These are phyloP conservation scores for Volutella citrinella DNA, from an alignment of 2,329 filamentous ascomycete species.

Conservation along the genomic window DNA sequence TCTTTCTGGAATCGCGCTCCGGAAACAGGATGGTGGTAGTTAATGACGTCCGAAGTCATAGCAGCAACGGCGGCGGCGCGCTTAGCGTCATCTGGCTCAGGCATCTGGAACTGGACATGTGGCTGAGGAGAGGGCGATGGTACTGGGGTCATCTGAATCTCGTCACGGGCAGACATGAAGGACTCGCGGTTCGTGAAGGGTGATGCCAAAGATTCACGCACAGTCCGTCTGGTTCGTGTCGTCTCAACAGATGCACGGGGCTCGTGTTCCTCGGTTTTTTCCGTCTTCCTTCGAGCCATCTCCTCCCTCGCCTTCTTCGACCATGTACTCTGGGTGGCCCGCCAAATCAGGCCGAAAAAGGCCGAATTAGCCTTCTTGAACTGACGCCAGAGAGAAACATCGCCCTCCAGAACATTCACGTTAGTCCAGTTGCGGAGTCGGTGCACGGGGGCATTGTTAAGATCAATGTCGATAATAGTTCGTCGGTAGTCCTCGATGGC, in stretches of 20 bases:
- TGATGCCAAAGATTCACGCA: constrained; percentile 43
- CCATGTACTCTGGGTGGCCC: constrained; percentile 45
- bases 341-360: constrained; percentile 53
- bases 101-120: constrained; percentile 37
- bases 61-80: constrained; percentile 38
- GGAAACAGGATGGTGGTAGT: constrained; percentile 61
- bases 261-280: constrained; percentile 40
- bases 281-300: constrained; percentile 45
- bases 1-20: constrained; percentile 89
- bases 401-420: constrained; percentile 86
- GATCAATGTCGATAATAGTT: constrained; percentile 84
- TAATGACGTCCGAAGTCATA: constrained; percentile 62
- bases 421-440: constrained; percentile 86
- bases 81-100: constrained; percentile 32
- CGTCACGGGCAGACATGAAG: constrained; percentile 56
- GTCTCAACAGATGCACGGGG: constrained; percentile 57
- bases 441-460: constrained; percentile 96
- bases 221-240: constrained; percentile 30
- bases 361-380: constrained; percentile 85
- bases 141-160: constrained; percentile 95
- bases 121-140: constrained; percentile 67
- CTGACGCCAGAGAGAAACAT: constrained; percentile 79
- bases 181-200: constrained; percentile 52
- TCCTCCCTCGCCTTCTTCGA: constrained; percentile 47
- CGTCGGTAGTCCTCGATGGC: constrained; percentile 92